Conservation (phyloP, 2,329 filamentous ascomycete species). For the Pseudogymnoascus sp. region DNA sequence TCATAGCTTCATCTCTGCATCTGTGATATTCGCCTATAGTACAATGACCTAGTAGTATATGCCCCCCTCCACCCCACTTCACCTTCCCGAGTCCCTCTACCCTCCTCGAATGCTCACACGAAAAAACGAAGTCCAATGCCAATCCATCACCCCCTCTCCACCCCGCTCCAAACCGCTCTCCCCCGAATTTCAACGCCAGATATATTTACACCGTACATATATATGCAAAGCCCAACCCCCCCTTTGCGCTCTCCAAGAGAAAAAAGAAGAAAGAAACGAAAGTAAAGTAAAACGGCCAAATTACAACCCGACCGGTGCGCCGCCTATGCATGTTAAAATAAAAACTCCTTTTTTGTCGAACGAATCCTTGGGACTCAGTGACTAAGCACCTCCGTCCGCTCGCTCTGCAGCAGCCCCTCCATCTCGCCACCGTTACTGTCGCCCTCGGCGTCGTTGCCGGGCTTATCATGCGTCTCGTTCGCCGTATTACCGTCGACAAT, state of each 20-base stretch:
- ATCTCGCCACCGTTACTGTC: not conserved
- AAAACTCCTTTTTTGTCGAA: not conserved
- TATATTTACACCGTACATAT: constrained; percentile 9
- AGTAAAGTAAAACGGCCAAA: not conserved
- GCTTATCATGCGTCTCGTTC: not conserved
- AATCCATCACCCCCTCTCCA: not conserved
- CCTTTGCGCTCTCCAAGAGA: not conserved
- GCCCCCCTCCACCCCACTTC: not conserved
- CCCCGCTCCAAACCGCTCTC: not conserved
- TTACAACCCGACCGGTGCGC: not conserved
- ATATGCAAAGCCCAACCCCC: not conserved
- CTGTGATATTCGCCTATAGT: constrained; percentile 3
- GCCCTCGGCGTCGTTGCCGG: not conserved
- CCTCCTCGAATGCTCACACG: not conserved
- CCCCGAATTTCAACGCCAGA: not conserved
- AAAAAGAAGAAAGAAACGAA: not conserved
- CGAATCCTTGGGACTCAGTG: not conserved
- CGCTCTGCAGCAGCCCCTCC: not conserved
- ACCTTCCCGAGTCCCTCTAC: not conserved
- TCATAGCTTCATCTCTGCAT: not conserved
- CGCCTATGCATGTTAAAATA: not conserved
- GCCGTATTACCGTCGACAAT: not conserved
- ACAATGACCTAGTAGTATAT: constrained; percentile 2
- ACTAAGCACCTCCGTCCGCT: not conserved
- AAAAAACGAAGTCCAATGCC: not conserved